These are phyloP conservation scores for Diospyros kaki DNA, from an alignment of 148 eudicot genomes.

Conservation along the genomic window DNA sequence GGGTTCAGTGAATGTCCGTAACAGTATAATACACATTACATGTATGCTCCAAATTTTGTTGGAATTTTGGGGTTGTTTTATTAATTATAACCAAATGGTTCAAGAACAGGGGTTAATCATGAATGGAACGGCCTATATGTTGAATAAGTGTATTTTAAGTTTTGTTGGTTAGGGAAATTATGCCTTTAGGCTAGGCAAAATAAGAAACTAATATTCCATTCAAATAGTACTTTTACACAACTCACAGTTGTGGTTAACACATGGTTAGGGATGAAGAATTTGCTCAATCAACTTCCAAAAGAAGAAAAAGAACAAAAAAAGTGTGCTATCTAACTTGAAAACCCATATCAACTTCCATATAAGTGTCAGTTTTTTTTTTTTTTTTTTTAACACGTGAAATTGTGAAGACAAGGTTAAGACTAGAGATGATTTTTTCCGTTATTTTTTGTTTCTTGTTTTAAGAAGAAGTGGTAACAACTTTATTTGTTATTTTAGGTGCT, in stretches of 20 bases:
- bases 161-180: not conserved
- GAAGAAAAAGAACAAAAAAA: too few species aligned
- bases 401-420: too few species aligned
- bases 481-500: conserved; percentile 51
- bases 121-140: not conserved
- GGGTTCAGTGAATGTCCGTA: not conserved
- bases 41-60: not conserved
- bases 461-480: conserved; percentile 7
- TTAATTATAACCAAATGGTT: not conserved
- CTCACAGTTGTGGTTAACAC: not conserved
- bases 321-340: too few species aligned
- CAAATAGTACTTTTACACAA: not conserved
- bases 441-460: conserved; percentile 6
- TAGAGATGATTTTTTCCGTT: not conserved
- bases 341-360: too few species aligned
- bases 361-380: too few species aligned
- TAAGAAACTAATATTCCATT: not conserved
- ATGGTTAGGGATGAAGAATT: not conserved
- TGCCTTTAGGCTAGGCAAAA: not conserved
- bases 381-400: too few species aligned
- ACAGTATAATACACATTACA: not conserved
- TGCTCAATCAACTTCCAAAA: too few species aligned
- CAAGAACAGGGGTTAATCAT: not conserved
- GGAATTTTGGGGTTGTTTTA: not conserved
- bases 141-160: not conserved